Percentiles rank a stretch among this genome's conserved stretches.
Conservation (phyloP, 441 rosid species). For the Syzygium syzygioides region DNA sequence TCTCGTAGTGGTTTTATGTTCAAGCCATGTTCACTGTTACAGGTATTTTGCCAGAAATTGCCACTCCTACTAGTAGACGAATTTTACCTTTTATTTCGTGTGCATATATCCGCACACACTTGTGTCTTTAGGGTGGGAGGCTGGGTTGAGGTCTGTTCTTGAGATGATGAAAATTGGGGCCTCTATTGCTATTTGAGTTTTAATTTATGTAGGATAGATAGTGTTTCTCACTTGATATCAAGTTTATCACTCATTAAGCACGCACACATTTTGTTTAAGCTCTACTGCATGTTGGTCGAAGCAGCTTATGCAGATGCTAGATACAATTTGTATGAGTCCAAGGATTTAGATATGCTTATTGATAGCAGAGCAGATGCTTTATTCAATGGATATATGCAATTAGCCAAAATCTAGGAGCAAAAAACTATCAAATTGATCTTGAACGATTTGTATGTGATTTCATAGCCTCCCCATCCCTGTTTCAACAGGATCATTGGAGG, state of each 20-base stretch:
- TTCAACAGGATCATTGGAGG: not conserved
- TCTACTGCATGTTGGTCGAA: not conserved
- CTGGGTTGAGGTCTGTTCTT: not conserved
- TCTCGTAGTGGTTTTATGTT: not conserved
- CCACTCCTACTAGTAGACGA: not conserved
- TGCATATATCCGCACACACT: not conserved
- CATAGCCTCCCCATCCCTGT: not conserved
- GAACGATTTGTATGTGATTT: not conserved
- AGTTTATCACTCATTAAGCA: not conserved
- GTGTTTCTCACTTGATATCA: not conserved
- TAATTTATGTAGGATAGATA: not conserved
- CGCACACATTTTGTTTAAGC: not conserved
- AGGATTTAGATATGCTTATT: not conserved
- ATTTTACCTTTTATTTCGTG: not conserved
- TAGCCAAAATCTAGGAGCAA: not conserved
- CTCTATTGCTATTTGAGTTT: not conserved
- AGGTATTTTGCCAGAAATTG: not conserved
- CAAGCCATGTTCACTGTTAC: not conserved
- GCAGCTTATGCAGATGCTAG: not conserved
- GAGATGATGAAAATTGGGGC: not conserved
- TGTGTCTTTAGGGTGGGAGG: not conserved
- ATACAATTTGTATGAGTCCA: not conserved
- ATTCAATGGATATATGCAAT: not conserved
- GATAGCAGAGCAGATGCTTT: not conserved
- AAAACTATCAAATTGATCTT: not conserved